A percentile compares a stretch with the other conserved stretches of the same genome.
These are phyloP conservation scores for Oryza coarctata DNA, from an alignment of 176 grass and related monocot species.

Conservation along the genomic window DNA sequence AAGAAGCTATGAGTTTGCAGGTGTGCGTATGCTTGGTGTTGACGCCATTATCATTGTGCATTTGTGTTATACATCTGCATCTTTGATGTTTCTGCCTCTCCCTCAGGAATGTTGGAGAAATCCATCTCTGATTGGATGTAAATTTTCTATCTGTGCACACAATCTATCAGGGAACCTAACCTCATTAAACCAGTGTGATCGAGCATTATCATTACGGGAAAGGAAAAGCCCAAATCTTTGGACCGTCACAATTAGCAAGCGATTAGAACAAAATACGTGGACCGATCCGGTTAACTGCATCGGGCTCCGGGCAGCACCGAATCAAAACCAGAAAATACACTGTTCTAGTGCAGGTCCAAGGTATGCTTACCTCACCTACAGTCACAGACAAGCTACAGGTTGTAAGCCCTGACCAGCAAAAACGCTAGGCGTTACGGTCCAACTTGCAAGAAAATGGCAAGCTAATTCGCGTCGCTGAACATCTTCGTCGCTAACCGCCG, in stretches of 20 bases:
- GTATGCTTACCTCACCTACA: background rate
- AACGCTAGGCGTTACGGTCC: background rate
- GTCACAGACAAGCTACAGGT: background rate
- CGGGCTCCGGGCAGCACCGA: background rate
- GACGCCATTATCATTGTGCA: background rate
- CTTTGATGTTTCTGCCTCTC: background rate
- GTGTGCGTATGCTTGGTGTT: background rate
- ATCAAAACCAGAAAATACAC: conserved; percentile 4
- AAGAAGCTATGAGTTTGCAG: too few species aligned
- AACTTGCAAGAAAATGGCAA: background rate
- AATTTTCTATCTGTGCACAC: background rate
- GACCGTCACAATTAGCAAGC: background rate
- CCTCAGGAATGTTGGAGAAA: background rate
- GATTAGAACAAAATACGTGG: background rate
- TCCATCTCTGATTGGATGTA: background rate
- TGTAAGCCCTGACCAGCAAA: background rate
- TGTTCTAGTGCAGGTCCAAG: background rate
- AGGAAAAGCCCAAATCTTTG: background rate
- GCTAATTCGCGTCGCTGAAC: conserved; percentile 3
- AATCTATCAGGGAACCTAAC: background rate
- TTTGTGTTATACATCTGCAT: too few species aligned
- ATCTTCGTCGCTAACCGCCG: background rate
- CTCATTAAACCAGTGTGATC: background rate
- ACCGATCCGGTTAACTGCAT: background rate
- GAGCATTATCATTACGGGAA: background rate